phyloP scores from a whole-genome alignment of 768 basidiomycete species.

The Termitomyces sp. region DNA sequence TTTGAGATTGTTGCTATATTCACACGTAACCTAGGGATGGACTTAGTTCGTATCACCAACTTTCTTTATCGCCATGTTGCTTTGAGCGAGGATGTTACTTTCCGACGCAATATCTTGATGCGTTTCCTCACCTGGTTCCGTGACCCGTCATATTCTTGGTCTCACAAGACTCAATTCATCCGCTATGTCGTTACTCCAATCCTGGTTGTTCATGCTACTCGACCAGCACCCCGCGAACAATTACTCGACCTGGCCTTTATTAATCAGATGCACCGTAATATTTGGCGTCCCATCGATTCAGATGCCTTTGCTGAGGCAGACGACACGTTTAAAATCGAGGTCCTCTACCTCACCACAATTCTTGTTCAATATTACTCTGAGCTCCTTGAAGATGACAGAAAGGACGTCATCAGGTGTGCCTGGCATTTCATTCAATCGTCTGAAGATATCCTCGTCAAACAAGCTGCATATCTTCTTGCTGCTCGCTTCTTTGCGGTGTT shows the following conservation, averaged over 20 bases:
- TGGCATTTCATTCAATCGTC: conserved; percentile 78
- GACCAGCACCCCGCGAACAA: conserved; percentile 43
- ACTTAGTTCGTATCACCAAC: conserved; percentile 69
- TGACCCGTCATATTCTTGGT: conserved; percentile 53
- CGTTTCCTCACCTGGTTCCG: conserved; percentile 87
- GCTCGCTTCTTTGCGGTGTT: conserved; percentile 90
- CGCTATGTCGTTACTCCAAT: conserved; percentile 87
- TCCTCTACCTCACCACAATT: conserved; percentile 83
- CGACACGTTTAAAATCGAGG: conserved; percentile 87
- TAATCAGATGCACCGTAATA: conserved; percentile 57
- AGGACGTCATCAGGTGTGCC: conserved; percentile 90
- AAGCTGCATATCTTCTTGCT: conserved; percentile 85
- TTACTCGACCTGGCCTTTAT: conserved; percentile 74
- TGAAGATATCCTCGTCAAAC: conserved; percentile 89
- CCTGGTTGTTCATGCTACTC: conserved; percentile 70
- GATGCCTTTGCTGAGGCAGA: conserved; percentile 53
- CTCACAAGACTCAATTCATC: conserved; percentile 75
- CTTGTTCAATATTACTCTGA: conserved; percentile 81
- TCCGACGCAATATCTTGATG: conserved; percentile 77
- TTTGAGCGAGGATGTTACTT: conserved; percentile 57
- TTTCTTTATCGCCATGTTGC: conserved; percentile 89
- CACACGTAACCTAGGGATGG: conserved; percentile 75
- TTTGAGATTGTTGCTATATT: conserved; percentile 85
- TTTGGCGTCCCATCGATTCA: conserved; percentile 77
- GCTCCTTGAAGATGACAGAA: conserved; percentile 78